Conservation (phyloP, 1,139 yeast genomes). For the Arxiozyma slooffiae region DNA sequence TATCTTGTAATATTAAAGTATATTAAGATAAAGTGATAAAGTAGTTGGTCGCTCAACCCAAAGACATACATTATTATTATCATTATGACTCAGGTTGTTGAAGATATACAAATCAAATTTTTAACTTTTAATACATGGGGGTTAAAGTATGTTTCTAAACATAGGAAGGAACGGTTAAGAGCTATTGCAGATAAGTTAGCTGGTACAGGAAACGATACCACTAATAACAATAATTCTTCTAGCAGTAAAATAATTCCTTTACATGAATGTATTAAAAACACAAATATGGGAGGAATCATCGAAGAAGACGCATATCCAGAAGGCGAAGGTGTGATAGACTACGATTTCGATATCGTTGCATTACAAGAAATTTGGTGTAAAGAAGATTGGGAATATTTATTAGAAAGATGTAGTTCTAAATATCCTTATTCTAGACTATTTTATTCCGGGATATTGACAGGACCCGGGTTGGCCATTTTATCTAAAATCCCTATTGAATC, state of each 20-base stretch:
- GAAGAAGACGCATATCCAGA: constrained; percentile 6
- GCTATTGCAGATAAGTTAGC: constrained; percentile 69
- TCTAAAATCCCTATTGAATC: constrained; percentile 77
- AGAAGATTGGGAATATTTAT: constrained; percentile 66
- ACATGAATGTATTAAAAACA: not conserved
- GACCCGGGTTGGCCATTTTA: constrained; percentile 84
- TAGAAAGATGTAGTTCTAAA: constrained; percentile 35
- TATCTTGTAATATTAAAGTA: too few species aligned
- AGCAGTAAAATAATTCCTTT: not conserved
- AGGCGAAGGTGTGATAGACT: constrained; percentile 27
- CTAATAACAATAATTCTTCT: too few species aligned
- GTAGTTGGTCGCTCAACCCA: too few species aligned
- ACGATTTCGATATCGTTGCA: constrained; percentile 71
- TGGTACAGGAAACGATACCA: constrained; percentile 11
- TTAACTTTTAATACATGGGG: constrained; percentile 85
- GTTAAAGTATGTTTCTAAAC: constrained; percentile 66
- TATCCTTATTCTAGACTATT: constrained; percentile 65
- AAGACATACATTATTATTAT: not conserved
- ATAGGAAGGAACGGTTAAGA: constrained; percentile 49
- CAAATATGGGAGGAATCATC: not conserved
- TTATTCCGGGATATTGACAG: constrained; percentile 76
- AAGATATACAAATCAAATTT: constrained; percentile 32
- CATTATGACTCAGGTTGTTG: not conserved
- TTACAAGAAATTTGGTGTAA: constrained; percentile 90
- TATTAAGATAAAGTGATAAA: too few species aligned